Evolutionary conservation across 1,139 yeast species (phyloP).

Genomic region (Lodderomyces metapsilosis): DNA sequence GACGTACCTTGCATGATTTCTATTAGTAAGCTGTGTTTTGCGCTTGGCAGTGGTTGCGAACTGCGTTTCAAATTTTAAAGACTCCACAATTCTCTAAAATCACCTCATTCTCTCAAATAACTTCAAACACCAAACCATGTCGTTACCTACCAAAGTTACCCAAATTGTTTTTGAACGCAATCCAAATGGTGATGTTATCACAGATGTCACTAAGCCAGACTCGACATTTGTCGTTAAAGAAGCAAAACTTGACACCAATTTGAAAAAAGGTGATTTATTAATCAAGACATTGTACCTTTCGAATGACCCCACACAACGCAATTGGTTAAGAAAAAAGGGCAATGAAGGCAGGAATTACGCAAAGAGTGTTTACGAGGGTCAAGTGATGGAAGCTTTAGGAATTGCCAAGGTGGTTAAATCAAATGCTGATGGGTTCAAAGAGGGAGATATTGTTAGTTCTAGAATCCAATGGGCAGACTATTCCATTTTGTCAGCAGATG

Average conservation of each 20-base stretch:
- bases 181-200: slow-evolving; percentile 17
- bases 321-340: slow-evolving; percentile 53
- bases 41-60: no score
- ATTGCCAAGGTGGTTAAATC: slow-evolving; percentile 50
- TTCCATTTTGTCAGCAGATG: slow-evolving; percentile 19
- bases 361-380: slow-evolving; percentile 46
- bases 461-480: slow-evolving; percentile 31
- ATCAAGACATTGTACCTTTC: slow-evolving; percentile 50
- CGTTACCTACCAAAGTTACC: slow-evolving; percentile 13
- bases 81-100: no score
- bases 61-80: no score
- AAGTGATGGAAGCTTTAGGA: slow-evolving; percentile 49
- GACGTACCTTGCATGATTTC: neutral
- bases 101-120: no score
- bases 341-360: slow-evolving; percentile 45
- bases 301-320: slow-evolving; percentile 66
- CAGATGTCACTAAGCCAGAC: slow-evolving; percentile 16
- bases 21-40: no score
- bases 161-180: slow-evolving; percentile 17
- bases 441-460: slow-evolving; percentile 42
- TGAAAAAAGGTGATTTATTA: slow-evolving; percentile 44
- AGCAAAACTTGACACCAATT: slow-evolving; percentile 9
- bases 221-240: slow-evolving; percentile 22
- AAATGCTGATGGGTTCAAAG: slow-evolving; percentile 31
- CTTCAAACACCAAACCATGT: no score